Evolutionary conservation across 2,329 filamentous ascomycete genomes (phyloP).

Genomic region (Claviceps sp.): DNA sequence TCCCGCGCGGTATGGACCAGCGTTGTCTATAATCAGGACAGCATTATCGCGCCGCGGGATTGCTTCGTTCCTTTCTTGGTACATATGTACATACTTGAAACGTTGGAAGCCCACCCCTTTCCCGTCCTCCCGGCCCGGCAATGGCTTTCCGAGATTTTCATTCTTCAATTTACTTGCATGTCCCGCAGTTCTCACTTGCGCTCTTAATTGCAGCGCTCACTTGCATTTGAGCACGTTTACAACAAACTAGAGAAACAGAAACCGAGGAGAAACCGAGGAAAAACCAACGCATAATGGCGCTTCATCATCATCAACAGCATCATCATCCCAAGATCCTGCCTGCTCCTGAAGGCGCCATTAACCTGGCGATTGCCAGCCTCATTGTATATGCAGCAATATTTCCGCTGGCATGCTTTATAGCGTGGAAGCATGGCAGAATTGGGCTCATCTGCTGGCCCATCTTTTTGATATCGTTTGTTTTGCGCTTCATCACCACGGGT

Average conservation of each 20-base stretch:
- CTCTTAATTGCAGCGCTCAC: too few species aligned
- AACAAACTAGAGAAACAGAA: not conserved
- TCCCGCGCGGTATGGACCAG: too few species aligned
- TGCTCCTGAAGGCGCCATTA: not conserved
- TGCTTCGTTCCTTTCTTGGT: too few species aligned
- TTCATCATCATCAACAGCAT: not conserved
- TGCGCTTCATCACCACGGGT: not conserved
- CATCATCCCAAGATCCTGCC: not conserved
- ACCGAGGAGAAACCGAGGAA: not conserved
- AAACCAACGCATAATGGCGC: not conserved
- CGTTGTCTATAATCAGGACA: too few species aligned
- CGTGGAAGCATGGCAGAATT: slow-evolving; percentile 1
- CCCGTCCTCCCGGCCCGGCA: slow-evolving; percentile 39
- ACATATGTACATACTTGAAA: too few species aligned
- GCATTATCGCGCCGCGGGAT: too few species aligned
- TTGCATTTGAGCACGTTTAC: not conserved
- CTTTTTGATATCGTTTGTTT: not conserved
- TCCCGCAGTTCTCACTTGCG: not conserved
- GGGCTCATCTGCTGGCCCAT: not conserved
- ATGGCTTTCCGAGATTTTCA: not conserved
- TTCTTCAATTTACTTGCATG: not conserved
- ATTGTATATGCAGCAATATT: not conserved
- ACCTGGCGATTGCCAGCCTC: not conserved
- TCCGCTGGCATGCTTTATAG: not conserved
- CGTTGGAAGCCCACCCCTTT: slow-evolving; percentile 35